phyloP scores from a whole-genome alignment of 495 filamentous ascomycete genomes.

The Penicillium verhagenii region DNA sequence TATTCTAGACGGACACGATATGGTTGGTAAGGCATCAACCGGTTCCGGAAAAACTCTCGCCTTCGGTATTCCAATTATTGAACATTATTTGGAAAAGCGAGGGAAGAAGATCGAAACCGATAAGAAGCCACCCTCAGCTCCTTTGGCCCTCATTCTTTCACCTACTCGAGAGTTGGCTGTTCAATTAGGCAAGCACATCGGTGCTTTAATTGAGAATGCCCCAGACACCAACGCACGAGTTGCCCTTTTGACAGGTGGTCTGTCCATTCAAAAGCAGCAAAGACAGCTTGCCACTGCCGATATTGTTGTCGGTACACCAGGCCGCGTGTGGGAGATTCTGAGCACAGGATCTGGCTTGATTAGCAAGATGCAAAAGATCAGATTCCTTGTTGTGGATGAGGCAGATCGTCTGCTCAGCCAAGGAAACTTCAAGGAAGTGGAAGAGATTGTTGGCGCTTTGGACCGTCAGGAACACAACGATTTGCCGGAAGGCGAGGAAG shows the following conservation, averaged over 20 bases:
- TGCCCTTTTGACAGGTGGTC: conserved; percentile 82
- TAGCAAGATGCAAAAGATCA: conserved; percentile 63
- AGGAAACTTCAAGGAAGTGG: conserved; percentile 91
- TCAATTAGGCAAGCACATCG: conserved; percentile 81
- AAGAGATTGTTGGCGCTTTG: conserved; percentile 76
- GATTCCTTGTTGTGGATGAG: conserved; percentile 89
- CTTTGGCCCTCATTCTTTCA: conserved; percentile 84
- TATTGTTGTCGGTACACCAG: conserved; percentile 89
- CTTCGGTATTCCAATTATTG: conserved; percentile 65
- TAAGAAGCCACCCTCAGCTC: conserved; percentile 35
- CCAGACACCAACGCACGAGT: conserved; percentile 62
- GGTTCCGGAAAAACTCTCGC: conserved; percentile 97
- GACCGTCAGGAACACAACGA: conserved; percentile 52
- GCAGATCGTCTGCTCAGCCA: conserved; percentile 90
- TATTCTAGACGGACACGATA: conserved; percentile 81
- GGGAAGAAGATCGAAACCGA: conserved; percentile 18
- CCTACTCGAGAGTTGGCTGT: conserved; percentile 93
- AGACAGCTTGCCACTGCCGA: conserved; percentile 72
- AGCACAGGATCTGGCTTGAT: conserved; percentile 62
- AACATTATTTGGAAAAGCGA: conserved; percentile 43
- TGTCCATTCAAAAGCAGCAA: conserved; percentile 91
- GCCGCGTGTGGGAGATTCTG: conserved; percentile 90
- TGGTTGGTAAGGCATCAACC: conserved; percentile 93
- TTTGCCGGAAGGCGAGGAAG: conserved; percentile 37
- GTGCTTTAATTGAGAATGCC: conserved; percentile 59